phyloP scores from a whole-genome alignment of 257 asterid species.

The Solanum tarapatanum region DNA sequence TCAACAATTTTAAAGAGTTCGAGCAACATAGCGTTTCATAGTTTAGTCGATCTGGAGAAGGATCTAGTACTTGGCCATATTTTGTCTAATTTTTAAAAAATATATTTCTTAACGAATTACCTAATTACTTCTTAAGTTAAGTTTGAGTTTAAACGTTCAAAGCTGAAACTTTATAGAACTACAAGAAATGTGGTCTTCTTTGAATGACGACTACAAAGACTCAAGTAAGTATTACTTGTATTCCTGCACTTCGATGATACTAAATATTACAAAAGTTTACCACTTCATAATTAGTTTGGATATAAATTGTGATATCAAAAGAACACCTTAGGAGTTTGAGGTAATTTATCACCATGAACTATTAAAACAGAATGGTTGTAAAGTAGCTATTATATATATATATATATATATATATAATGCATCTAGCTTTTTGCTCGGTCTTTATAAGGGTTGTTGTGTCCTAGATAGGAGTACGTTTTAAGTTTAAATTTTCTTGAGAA shows the following conservation, averaged over 20 bases:
- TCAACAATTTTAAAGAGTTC: too few relatives aligned
- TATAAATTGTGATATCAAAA: neutral
- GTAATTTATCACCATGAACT: neutral
- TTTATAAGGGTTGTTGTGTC: too few relatives aligned
- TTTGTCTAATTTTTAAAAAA: too few relatives aligned
- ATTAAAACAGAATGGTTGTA: neutral
- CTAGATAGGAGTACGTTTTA: too few relatives aligned
- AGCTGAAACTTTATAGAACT: neutral
- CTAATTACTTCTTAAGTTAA: neutral
- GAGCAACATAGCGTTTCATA: too few relatives aligned
- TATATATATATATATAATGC: too few relatives aligned
- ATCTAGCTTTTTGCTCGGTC: too few relatives aligned
- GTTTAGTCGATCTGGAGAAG: too few relatives aligned
- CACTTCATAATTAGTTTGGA: neutral
- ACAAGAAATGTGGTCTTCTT: neutral
- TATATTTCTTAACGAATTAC: too few relatives aligned
- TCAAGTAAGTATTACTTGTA: constrained; percentile 25
- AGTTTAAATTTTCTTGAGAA: too few relatives aligned
- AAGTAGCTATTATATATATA: too few relatives aligned
- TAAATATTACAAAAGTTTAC: neutral
- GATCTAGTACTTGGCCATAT: too few relatives aligned
- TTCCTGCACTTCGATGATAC: neutral
- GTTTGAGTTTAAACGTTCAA: neutral
- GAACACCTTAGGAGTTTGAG: neutral
- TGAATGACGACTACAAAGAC: constrained; percentile 53